Base-by-base conservation (phyloP, 257 asterid genomes). In the Solanum paucissectum region DNA sequence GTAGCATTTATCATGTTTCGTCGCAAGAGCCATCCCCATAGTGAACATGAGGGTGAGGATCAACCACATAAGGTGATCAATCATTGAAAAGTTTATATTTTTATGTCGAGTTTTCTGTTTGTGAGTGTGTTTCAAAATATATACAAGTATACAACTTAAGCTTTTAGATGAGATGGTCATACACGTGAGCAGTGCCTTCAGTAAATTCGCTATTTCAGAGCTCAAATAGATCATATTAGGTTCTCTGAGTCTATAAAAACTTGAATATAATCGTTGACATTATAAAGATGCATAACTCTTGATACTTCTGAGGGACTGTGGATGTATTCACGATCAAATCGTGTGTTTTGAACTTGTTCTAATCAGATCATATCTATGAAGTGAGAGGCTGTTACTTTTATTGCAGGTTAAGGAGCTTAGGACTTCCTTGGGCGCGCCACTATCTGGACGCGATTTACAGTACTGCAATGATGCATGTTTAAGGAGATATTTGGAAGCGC, bases 401-500 rank as follows among this genome's bases (percentile, higher is more conserved):
- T 82, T 88, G 89, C 93, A 97, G 99, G 92, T 93, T 87, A 93
- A 86, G 75, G 99, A 94, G 88, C 96, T 97, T 34, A 92, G 87
- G 91, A 93, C 95, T 91, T 91, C 96, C 84, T 88, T 95, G 42
- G 38, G 76, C 12, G 98, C 96, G 37, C 94, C 98, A 76, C 91
- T 94, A 55, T 93, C 98, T 9, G 98, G 93, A 21, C 96, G 94
- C 62, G 85, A 84, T 83, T 90, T 83, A 88, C 97, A 92, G 87
- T 97, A 93, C 44, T 97, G 98, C 92, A 87, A 90, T 38, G 98
- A 95, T 86, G 93, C 96, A 7, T 97, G 99, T 88, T 89, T 97
- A 92, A 93, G 87, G 94, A 92, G 99, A 87, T 97, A 95, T 83
- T 88, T 95, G 88, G 98, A 93, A 90, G 98, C 98, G 8, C 92